Evolutionary conservation across 2,329 filamentous ascomycete species (phyloP).

Genomic region (Cryoendolithus antarcticus): DNA sequence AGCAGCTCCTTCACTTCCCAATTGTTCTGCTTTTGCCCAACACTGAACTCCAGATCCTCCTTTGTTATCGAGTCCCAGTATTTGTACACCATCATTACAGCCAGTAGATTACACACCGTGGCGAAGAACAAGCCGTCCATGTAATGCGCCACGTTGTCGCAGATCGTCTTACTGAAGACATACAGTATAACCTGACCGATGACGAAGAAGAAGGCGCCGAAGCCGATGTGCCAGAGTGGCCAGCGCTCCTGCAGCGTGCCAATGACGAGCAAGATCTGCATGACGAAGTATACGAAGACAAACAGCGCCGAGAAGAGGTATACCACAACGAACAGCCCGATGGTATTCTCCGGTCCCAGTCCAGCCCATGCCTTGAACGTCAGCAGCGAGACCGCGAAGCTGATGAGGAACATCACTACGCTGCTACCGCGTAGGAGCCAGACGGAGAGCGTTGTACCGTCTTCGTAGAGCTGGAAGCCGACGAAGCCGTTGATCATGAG

Average conservation of each 20-base stretch:
- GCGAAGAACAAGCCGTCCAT: conserved; percentile 90
- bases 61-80: conserved; percentile 99
- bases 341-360: conserved; percentile 69
- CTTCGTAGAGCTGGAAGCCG: conserved; percentile 95
- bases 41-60: conserved; percentile 96
- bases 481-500: conserved; percentile 96
- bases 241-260: conserved; percentile 90
- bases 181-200: conserved; percentile 88
- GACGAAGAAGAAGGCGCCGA: conserved; percentile 84
- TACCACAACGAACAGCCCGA: conserved; percentile 80
- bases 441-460: conserved; percentile 83
- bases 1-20: conserved; percentile 91
- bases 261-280: conserved; percentile 79
- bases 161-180: conserved; percentile 75
- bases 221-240: conserved; percentile 83
- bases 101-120: conserved; percentile 82
- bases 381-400: conserved; percentile 73
- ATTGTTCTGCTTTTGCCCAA: conserved; percentile 87
- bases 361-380: conserved; percentile 92
- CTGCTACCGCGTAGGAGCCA: conserved; percentile 81
- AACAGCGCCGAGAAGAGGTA: conserved; percentile 85
- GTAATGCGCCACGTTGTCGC: conserved; percentile 76
- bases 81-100: conserved; percentile 99
- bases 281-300: conserved; percentile 69
- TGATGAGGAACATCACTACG: conserved; percentile 72